These are phyloP conservation scores for Sordariomycetes sp. DNA, from an alignment of 2,329 filamentous ascomycete genomes.

Conservation along the genomic window DNA sequence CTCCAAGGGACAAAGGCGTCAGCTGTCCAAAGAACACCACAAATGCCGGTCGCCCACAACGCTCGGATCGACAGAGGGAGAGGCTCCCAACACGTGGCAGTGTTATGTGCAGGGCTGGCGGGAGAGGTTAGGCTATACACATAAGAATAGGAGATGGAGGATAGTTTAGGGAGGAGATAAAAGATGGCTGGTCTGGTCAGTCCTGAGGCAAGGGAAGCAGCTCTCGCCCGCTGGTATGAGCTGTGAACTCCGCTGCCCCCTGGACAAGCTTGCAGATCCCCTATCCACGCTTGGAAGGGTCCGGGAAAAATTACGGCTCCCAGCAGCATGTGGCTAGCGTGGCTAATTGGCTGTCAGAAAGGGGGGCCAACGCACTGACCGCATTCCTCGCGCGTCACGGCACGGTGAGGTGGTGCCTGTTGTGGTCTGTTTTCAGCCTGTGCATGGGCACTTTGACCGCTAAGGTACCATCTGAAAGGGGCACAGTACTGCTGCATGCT, in stretches of 20 bases:
- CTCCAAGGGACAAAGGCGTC: neutral
- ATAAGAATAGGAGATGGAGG: too few species aligned
- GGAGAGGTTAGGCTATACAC: too few species aligned
- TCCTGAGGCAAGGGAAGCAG: neutral
- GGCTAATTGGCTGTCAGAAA: slow-evolving; percentile 2
- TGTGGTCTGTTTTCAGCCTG: neutral
- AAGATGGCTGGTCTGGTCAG: too few species aligned
- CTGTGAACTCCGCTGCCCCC: neutral
- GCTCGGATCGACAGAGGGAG: neutral
- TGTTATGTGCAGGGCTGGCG: neutral
- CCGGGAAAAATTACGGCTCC: neutral
- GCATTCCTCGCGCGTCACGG: neutral
- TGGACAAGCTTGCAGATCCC: neutral
- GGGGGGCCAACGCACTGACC: slow-evolving; percentile 2
- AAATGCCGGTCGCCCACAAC: neutral
- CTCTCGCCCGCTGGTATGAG: neutral
- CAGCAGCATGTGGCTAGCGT: neutral
- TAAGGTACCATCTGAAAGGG: too few species aligned
- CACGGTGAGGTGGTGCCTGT: neutral
- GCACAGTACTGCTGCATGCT: too few species aligned
- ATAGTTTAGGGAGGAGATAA: too few species aligned
- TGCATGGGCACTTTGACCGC: too few species aligned
- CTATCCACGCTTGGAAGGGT: neutral
- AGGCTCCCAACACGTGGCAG: neutral
- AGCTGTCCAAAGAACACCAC: neutral